Evolutionary conservation across 2,329 filamentous ascomycete genomes (phyloP), one percentile per base, ranked within the genome.

Genomic region (Sclerotinia trifoliorum): DNA sequence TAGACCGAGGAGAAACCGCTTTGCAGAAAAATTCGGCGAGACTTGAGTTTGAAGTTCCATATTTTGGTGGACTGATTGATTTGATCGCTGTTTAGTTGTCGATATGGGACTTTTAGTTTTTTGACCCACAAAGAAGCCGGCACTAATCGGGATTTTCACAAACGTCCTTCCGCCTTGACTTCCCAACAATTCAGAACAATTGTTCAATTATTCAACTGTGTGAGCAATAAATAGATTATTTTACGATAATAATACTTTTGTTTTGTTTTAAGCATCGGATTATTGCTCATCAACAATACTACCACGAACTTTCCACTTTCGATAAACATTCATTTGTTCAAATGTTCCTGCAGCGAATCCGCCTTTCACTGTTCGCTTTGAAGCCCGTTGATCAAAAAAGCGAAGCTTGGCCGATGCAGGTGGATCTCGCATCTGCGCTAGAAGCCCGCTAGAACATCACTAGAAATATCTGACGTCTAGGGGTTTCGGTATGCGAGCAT

Each of bases 1-100:
- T 73, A 57, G 67, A 65, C 71, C 71, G 71, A 73, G 60, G 70
- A 69, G 70, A 56, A 66, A 70, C 69, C 71, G 71, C 63, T 42
- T 67, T 58, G 61, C 64, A 65, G 29, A 66, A 67, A 58, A 65
- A 29, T 60, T 72, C 68, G 71, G 65, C 64, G 64, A 65, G 64
- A 70, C 60, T 67, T 63, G 56, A 61, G 35, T 17, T 54, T 21
- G 21, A 24, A 42, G 56, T 44, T 67, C 65, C 56, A 67, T 39
- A 54, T 62, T 67, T 67, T 63, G 65, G 65, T 67, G 65, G 65
- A 54, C 57, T 67, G 48, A 24, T 21, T 54, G 42, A 62, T 67
- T 62, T 35, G 26, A 54, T 39, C 32, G 21, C 19, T 58, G 35
- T 24, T 55, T 42, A 58, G 24, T 67, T 35, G 48, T 51, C 54